A percentile compares a stretch with the other conserved stretches of the same genome.
phyloP scores from a whole-genome alignment of 176 grass and related monocot genomes.

The Musa acuminata region DNA sequence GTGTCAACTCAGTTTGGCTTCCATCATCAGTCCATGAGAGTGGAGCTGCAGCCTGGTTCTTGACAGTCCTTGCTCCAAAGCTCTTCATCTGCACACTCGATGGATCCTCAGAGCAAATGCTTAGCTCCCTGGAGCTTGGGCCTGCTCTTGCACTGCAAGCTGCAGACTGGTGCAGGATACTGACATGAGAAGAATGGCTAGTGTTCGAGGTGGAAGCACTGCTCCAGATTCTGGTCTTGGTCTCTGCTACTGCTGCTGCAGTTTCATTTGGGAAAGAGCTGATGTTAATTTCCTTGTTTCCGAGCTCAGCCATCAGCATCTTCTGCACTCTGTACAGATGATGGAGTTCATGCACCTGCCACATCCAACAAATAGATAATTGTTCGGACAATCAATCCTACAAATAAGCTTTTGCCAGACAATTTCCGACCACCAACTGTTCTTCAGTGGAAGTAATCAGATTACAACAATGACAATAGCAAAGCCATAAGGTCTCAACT shows the following conservation, averaged over 20 bases:
- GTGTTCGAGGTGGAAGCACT: slow-evolving; percentile 15
- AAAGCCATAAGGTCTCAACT: too few relatives aligned
- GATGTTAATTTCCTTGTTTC: background rate
- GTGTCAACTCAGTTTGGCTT: slow-evolving; percentile 15
- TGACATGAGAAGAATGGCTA: slow-evolving; percentile 1
- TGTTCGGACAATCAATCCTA: background rate
- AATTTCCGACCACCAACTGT: too few relatives aligned
- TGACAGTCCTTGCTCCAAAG: background rate
- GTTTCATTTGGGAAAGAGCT: background rate
- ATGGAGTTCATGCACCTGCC: slow-evolving; percentile 20
- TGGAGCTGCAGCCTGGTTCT: background rate
- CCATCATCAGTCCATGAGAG: background rate
- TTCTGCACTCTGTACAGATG: slow-evolving; percentile 15
- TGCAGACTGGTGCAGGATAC: background rate
- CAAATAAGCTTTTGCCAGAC: background rate
- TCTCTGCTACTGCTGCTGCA: background rate
- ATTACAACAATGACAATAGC: too few relatives aligned
- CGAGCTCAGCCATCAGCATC: slow-evolving; percentile 15
- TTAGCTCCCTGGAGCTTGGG: slow-evolving; percentile 2
- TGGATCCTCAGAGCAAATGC: slow-evolving; percentile 6
- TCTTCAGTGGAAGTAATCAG: too few relatives aligned
- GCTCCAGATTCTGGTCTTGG: slow-evolving; percentile 1
- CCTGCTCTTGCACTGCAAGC: background rate
- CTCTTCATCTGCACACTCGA: background rate
- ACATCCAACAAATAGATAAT: background rate